phyloP scores from a whole-genome alignment of 352 stramenopile genomes.

The Phytopythium vexans region DNA sequence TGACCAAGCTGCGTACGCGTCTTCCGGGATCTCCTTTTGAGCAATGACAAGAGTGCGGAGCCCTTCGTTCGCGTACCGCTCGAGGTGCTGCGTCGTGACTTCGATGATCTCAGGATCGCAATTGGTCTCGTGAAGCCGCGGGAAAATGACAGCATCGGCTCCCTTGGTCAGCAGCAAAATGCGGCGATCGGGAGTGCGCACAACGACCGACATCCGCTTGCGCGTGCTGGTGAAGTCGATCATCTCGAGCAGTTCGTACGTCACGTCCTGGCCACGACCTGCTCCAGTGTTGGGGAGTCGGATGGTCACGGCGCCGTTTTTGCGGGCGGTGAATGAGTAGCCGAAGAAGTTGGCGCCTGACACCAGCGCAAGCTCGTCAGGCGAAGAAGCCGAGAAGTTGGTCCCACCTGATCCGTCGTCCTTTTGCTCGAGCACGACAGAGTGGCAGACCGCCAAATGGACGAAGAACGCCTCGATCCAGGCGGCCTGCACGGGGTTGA shows the following conservation, averaged over 20 bases:
- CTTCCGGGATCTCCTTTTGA: constrained; percentile 66
- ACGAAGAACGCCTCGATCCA: constrained; percentile 84
- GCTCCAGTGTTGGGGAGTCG: constrained; percentile 15
- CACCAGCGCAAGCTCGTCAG: constrained; percentile 78
- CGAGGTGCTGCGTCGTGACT: constrained; percentile 71
- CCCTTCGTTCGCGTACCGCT: constrained; percentile 82
- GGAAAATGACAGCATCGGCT: constrained; percentile 82
- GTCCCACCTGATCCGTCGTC: constrained; percentile 25
- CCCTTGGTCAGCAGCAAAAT: constrained; percentile 82
- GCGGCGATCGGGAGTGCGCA: constrained; percentile 69
- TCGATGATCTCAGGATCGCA: constrained; percentile 46
- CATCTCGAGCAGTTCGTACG: constrained; percentile 92
- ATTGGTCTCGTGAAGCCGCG: constrained; percentile 35
- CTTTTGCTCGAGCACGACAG: constrained; percentile 73
- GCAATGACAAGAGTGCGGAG: constrained; percentile 89
- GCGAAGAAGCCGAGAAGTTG: constrained; percentile 78
- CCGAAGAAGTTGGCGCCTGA: constrained; percentile 80
- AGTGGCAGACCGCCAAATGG: constrained; percentile 83
- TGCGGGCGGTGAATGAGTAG: constrained; percentile 65
- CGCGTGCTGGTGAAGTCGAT: constrained; percentile 98
- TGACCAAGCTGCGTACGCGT: constrained; percentile 71
- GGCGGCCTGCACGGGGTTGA: constrained; percentile 48
- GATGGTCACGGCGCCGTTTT: constrained; percentile 64
- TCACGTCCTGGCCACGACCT: constrained; percentile 26
- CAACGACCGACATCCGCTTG: constrained; percentile 99